Evolutionary conservation across 2,329 filamentous ascomycete species (phyloP), one percentile per base, ranked within the genome.

Genomic region (Colletotrichum camelliae): DNA sequence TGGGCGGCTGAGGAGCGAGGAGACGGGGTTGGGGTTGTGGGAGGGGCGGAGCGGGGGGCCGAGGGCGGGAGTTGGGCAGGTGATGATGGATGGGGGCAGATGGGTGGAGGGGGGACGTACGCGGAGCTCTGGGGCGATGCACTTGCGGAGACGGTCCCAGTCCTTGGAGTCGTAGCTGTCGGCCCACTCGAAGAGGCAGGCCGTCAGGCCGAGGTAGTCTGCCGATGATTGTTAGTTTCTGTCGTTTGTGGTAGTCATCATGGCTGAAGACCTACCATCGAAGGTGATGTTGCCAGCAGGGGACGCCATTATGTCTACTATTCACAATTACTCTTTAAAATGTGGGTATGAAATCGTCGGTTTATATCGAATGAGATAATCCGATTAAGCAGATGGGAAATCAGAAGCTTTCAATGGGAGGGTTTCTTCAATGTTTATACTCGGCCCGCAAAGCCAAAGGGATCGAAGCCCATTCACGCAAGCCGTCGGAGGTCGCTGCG

Each of bases 101-200:
- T 52, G 43, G 43, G 43, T 86, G 84, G 90, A 89, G 92, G 83
- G 92, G 89, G 83, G 92, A 76, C 77, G 10, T 66, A 80, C 77
- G 39, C 74, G 67, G 82, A 91, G 77, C 82, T 87, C 84, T 3
- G 87, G 87, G 15, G 87, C 86, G 60, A 89, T 83, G 85, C 89
- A 91, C 77, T 89, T 89, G 72, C 85, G 80, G 48, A 93, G 88
- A 67, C 91, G 88, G 6, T 86, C 83, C 91, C 91, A 93, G 84
- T 93, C 89, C 84, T 93, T 93, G 82, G 88, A 88, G 83, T 93
- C 91, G 83, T 93, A 93, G 85, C 89, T 91, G 82, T 92, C 91
- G 70, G 90, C 91, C 91, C 91, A 93, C 80, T 92, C 89, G 83
- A 90, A 92, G 79, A 87, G 85, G 43, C 87, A 85, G 66, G 87